A percentile compares a stretch with the other conserved stretches of the same genome.
These are phyloP conservation scores for Cytospora mali DNA, from an alignment of 2,329 filamentous ascomycete species.

Conservation along the genomic window DNA sequence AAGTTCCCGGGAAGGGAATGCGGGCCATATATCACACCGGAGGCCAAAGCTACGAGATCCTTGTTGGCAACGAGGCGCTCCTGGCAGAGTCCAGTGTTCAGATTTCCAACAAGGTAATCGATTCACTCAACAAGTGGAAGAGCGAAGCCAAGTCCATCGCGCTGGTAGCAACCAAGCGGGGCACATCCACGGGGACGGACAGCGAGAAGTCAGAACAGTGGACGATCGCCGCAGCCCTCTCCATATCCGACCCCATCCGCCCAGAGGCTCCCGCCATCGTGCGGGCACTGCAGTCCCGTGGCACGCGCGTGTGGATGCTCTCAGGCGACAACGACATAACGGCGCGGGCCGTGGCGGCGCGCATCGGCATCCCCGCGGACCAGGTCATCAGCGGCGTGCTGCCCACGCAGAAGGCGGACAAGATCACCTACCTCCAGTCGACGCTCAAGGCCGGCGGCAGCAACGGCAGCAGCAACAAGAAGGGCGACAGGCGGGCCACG, in stretches of 20 bases:
- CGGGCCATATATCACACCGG: constrained; percentile 53
- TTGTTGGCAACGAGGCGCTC: constrained; percentile 75
- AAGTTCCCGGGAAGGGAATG: constrained; percentile 73
- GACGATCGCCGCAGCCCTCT: constrained; percentile 66
- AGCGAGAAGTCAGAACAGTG: constrained; percentile 36
- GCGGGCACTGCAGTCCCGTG: constrained; percentile 61
- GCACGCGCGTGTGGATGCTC: constrained; percentile 85
- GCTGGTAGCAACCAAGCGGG: constrained; percentile 52
- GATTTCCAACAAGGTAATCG: constrained; percentile 41
- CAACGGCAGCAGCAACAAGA: constrained; percentile 35
- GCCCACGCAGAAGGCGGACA: constrained; percentile 77
- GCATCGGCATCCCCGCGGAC: constrained; percentile 70
- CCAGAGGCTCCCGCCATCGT: constrained; percentile 70
- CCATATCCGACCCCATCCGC: constrained; percentile 80
- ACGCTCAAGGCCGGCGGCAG: constrained; percentile 46
- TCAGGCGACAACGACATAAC: constrained; percentile 90
- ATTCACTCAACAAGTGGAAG: constrained; percentile 59
- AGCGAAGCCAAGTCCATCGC: constrained; percentile 65
- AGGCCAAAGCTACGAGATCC: constrained; percentile 48
- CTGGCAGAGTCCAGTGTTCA: constrained; percentile 54
- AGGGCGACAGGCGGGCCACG: constrained; percentile 45
- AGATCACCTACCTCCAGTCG: constrained; percentile 65
- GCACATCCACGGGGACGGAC: constrained; percentile 3
- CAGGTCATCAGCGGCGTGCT: constrained; percentile 88
- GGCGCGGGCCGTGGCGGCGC: constrained; percentile 74